Evolutionary conservation across 352 stramenopile species (phyloP), one percentile per base, ranked within the genome.

Genomic region (Phytophthora crassamura): DNA sequence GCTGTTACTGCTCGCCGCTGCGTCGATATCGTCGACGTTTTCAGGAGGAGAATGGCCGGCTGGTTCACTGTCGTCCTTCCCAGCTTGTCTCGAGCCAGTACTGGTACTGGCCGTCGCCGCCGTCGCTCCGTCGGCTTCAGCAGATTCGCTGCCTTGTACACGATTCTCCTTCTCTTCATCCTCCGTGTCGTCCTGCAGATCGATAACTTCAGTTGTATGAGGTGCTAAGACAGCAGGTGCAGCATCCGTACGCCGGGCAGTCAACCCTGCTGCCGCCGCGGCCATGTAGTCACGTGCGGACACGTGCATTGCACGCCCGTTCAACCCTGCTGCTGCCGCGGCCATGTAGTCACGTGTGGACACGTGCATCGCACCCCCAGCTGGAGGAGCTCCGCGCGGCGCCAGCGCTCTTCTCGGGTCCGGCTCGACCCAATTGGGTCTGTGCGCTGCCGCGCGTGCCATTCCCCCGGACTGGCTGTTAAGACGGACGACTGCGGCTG

Each of bases 151-250:
- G 18, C 55, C 18, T 34, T 67, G 34, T n/a, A 16, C 16, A 38
- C 16, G 25, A 22, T 51, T 35, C 5, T 43, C 22, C n/a, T 73
- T 67, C 18, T 72, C 69, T 41, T 77, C 70, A 32, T 65, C 61
- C 39, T 74, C 69, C 9, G 70, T 69, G 30, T 75, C 70, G 34
- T 64, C 66, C 16, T 75, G 66, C 15, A 78, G 48, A 49, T 78
- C 70, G 42, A 78, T 73, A 7, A 78, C 54, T 15, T 50, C 52
- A 14, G 25, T 47, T 33, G 45, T 20, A 32, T 56, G 20, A 2
- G 46, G 38, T 36, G 7, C 43, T 12, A 56, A 16, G 30, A 32
- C 36, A 16, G 43, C 8, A 15, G 28, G 16, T 36, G 50, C 36
- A 51, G 46, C 20, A 42, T 48, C 6, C 25, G 25, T 30, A 6